A percentile compares a stretch with the other conserved stretches of the same genome.
These are phyloP conservation scores for Aristolochia californica DNA, from an alignment of 164 flowering plant species.

Conservation along the genomic window DNA sequence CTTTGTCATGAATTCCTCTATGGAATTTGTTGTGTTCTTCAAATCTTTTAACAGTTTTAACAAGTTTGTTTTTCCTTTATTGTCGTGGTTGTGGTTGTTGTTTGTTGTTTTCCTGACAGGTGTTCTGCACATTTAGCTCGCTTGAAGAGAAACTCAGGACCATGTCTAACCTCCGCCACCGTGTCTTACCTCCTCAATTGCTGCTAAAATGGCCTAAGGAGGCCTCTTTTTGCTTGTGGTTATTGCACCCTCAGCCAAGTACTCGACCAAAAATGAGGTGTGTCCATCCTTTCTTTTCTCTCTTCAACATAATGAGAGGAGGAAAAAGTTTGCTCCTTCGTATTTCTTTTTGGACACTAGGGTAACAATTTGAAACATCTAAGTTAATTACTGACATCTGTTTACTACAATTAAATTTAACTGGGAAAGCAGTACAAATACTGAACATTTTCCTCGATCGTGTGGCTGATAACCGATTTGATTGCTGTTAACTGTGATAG, in stretches of 20 bases:
- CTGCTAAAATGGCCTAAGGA: slow-evolving; percentile 88
- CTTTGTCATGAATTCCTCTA: not conserved
- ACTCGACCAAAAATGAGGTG: slow-evolving; percentile 78
- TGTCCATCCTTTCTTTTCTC: not conserved
- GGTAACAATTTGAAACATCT: no score
- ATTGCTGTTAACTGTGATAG: no score
- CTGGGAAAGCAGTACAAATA: no score
- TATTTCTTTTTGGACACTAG: no score
- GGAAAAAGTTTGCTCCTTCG: no score
- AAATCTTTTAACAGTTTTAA: not conserved
- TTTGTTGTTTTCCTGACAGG: slow-evolving; percentile 28
- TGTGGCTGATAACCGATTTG: no score
- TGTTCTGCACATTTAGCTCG: slow-evolving; percentile 68
- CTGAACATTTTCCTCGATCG: no score
- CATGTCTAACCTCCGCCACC: slow-evolving; percentile 83
- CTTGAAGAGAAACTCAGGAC: slow-evolving; percentile 74
- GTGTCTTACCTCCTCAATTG: slow-evolving; percentile 88
- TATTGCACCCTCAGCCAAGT: slow-evolving; percentile 83
- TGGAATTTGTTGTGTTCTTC: not conserved
- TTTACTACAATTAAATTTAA: no score
- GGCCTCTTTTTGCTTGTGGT: slow-evolving; percentile 93
- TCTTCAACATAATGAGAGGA: no score
- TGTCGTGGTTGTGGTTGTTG: not conserved
- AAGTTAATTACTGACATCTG: no score
- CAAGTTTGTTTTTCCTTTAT: not conserved